Base-by-base conservation (phyloP, 2,329 filamentous ascomycete genomes). In the Aureobasidium pullulans region DNA sequence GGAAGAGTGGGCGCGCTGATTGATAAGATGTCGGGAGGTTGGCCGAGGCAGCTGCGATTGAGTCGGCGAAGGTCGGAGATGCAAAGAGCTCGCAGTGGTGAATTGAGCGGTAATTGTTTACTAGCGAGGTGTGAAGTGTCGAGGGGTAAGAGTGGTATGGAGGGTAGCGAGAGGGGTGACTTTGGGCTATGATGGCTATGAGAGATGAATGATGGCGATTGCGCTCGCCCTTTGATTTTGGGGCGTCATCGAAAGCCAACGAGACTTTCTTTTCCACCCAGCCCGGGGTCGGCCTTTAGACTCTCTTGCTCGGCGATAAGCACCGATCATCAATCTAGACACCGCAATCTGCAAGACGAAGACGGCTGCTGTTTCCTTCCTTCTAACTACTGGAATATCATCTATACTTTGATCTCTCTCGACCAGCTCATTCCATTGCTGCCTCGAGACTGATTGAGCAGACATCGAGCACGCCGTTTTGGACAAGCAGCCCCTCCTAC, bases 1-100 rank as follows among this genome's bases (percentile, higher is more conserved):
- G 19, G 1, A 44, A 1, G 8, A 29, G 13, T 36, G 5, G 31
- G 7, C 31, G 16, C 39, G 39, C 28, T 16, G 52, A 54, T 54
- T 43, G 50, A 54, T 54, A 43, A 54, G 50, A 54, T 43, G 16
- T n/a, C 29, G 29, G 32, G 50, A 52, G 15, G 49, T 23, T 23
- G 23, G 23, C 23, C 23, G 23, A 28, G 23, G 13, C n/a, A 39
- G 47, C 29, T 48, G 46, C 31, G 47, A 28, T 40, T 19, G 49
- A 32, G 49, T 42, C 37, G 49, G 5, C 37, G 49, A 7, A 23
- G 23, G 36, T n/a, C 16, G 47, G 32, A 16, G 37, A 32, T 15
- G 7, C 32, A 37, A 9, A 19, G 49, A 32, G 9, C 23, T 42
- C 1, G 2, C 15, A 13, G 4, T 2, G 36, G 13, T 16, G 5